Evolutionary conservation across 495 filamentous ascomycete species (phyloP).

Genomic region (Tuber umbilicatum): DNA sequence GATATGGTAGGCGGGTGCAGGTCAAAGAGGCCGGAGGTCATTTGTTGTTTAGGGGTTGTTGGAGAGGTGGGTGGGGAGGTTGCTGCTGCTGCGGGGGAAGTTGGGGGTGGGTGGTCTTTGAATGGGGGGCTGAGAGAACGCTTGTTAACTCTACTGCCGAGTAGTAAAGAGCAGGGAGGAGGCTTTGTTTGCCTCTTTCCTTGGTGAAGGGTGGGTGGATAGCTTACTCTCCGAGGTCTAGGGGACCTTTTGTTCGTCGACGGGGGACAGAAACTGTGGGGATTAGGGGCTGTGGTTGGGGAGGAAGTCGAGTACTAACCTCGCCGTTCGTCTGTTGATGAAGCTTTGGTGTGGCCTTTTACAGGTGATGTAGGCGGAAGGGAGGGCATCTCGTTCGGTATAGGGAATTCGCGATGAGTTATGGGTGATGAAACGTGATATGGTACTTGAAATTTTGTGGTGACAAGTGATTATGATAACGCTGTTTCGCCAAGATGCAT

Average conservation of each 20-base stretch:
- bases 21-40: slow-evolving; percentile 15
- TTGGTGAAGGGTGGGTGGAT: not conserved
- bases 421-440: not conserved
- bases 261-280: slow-evolving; percentile 39
- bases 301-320: slow-evolving; percentile 18
- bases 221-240: slow-evolving; percentile 53
- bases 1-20: slow-evolving; percentile 43
- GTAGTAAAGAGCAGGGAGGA: slow-evolving; percentile 7
- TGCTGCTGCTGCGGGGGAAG: slow-evolving; percentile 37
- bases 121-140: slow-evolving; percentile 19
- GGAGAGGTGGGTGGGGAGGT: slow-evolving; percentile 18
- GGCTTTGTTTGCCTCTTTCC: slow-evolving; percentile 12
- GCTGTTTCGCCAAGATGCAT: not conserved
- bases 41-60: slow-evolving; percentile 22
- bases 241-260: slow-evolving; percentile 52
- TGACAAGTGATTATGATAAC: not conserved
- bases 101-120: slow-evolving; percentile 12
- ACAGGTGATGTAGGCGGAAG: slow-evolving; percentile 1
- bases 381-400: slow-evolving; percentile 16
- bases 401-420: not conserved
- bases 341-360: slow-evolving; percentile 29
- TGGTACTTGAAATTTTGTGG: not conserved
- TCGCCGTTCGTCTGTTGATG: slow-evolving; percentile 36
- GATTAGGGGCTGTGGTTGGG: slow-evolving; percentile 14
- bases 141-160: slow-evolving; percentile 14